Conservation (phyloP, 495 filamentous ascomycete species). For the Penicillium nucicola region DNA sequence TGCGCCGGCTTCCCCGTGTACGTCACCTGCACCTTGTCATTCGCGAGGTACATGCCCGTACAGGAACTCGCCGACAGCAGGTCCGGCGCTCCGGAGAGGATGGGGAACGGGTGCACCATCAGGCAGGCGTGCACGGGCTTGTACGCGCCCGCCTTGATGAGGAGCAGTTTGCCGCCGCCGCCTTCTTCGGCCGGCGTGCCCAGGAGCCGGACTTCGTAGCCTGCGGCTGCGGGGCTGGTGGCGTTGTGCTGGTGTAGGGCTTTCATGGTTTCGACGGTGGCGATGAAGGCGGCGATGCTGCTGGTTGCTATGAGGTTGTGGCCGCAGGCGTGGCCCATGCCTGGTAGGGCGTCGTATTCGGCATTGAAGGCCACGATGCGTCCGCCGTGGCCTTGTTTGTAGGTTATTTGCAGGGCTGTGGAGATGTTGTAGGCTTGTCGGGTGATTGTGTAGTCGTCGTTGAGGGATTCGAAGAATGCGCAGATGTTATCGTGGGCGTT, state of each 20-base stretch:
- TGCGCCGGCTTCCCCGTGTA: constrained; percentile 51
- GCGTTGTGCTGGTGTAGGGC: neutral
- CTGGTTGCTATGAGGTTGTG: constrained; percentile 47
- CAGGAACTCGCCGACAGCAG: constrained; percentile 25
- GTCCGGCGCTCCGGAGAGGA: constrained; percentile 20
- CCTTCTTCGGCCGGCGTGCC: constrained; percentile 45
- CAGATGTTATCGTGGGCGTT: constrained; percentile 51
- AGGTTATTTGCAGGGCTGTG: constrained; percentile 55
- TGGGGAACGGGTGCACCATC: constrained; percentile 52
- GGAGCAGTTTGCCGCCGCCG: constrained; percentile 43
- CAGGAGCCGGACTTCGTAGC: constrained; percentile 31
- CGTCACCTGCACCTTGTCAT: constrained; percentile 44
- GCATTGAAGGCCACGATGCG: constrained; percentile 44
- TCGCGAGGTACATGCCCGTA: constrained; percentile 47
- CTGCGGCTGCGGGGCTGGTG: neutral
- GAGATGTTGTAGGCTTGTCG: constrained; percentile 46
- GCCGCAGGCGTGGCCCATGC: constrained; percentile 46
- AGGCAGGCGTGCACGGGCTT: constrained; percentile 43
- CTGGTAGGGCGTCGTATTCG: constrained; percentile 52
- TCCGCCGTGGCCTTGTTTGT: constrained; percentile 33
- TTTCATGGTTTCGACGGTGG: constrained; percentile 32
- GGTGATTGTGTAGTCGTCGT: constrained; percentile 26
- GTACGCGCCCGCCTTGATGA: constrained; percentile 51
- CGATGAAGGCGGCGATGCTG: constrained; percentile 40
- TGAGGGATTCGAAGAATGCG: constrained; percentile 32